Evolutionary conservation across 139 green algal species (phyloP).

Genomic region (Pleodorina starrii): DNA sequence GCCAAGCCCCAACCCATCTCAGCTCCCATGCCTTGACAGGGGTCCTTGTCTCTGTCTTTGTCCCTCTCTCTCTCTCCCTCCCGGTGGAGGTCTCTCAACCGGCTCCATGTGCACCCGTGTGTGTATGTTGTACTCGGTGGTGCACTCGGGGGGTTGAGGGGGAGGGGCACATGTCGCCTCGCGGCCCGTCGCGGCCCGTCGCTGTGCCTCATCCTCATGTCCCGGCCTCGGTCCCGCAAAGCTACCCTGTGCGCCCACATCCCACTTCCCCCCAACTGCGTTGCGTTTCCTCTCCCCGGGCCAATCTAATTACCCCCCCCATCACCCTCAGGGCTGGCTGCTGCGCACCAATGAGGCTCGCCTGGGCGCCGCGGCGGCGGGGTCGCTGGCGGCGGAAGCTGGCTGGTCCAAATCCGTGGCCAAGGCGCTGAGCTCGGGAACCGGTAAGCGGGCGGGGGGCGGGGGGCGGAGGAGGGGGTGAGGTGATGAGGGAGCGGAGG

Average conservation of each 20-base stretch:
- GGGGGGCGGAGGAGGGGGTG: not conserved
- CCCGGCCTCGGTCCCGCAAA: too few relatives aligned
- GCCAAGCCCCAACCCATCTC: too few relatives aligned
- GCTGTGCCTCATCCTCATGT: too few relatives aligned
- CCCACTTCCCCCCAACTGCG: not conserved
- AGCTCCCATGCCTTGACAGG: too few relatives aligned
- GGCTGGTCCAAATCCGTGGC: not conserved
- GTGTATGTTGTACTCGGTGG: too few relatives aligned
- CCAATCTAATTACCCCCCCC: not conserved
- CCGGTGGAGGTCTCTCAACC: too few relatives aligned
- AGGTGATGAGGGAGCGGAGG: not conserved
- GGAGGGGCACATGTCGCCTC: too few relatives aligned
- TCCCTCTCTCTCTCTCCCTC: not conserved
- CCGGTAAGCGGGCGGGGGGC: not conserved
- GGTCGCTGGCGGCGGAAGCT: conserved; percentile 10
- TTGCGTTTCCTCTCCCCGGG: not conserved
- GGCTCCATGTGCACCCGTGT: too few relatives aligned
- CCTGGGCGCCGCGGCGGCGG: not conserved
- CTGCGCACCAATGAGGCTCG: conserved; percentile 14
- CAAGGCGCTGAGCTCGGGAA: not conserved
- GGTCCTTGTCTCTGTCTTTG: not conserved
- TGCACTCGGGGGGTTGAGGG: too few relatives aligned
- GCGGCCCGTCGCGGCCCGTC: too few relatives aligned
- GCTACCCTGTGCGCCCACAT: too few relatives aligned
- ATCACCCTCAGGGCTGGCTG: conserved; percentile 26